Base-by-base conservation (phyloP, 2,329 filamentous ascomycete species). In the Xylaria sp. region DNA sequence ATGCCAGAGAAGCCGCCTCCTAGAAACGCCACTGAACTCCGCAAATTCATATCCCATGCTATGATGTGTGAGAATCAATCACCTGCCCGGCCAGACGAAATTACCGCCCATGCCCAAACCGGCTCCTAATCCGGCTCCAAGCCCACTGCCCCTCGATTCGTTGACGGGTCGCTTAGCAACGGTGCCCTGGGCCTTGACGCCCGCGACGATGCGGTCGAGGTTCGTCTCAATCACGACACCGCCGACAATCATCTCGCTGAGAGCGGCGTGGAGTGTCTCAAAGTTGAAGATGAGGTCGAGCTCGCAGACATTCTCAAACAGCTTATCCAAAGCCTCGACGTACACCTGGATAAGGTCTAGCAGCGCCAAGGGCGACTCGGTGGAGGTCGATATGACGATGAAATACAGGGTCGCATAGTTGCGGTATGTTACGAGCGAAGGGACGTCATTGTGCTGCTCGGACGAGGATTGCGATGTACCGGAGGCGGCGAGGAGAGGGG, bases 281-380 rank as follows among this genome's bases (percentile, higher is more conserved):
- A 97, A 99, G 79, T 98, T 98, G 84, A 99, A 99, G 80, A 99
- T 99, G 74, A 99, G 86, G 80, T 99, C 94, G 64, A 99, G 85
- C 84, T 99, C 96, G 86, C 96, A 99, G 9, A 99, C 96, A 79
- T 99, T 98, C 82, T 98, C 96, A 78, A 99, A 99, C 48, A 99
- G 86, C 72, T 93, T 90, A 80, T 99, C 96, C 42, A 99, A 87
- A 0, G 95, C 91, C 81, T 99, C 96, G 71, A 99, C 96, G 76
- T 98, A 99, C 68, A 99, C 96, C 81, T 99, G 96, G 72, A 99
- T 98, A 63, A 99, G 84, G 80, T 99, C 96, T 70, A 99, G 94
- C 27, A 99, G 87, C 0, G 96, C 96, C 2, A 99, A 90, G 0
- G 96, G 96, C 0, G 93, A 97, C 81, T 99, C 96, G 67, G 96